Conservation (phyloP, 2,329 filamentous ascomycete genomes). For the Aspergillus sergii region DNA sequence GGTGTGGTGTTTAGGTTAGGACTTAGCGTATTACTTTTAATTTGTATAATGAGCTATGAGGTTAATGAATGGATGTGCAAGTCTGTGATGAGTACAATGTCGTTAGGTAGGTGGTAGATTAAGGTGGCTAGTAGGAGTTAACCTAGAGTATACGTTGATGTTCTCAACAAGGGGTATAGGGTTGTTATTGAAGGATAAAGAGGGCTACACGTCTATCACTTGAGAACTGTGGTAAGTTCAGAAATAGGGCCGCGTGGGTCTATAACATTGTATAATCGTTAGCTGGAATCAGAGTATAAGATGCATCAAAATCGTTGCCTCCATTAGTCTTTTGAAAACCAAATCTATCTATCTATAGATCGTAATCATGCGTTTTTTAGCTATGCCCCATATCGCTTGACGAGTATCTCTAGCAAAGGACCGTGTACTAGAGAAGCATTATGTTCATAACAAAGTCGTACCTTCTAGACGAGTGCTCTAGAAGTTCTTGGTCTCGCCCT, state of each 20-base stretch:
- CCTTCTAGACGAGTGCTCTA: not conserved
- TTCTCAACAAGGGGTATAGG: too few relatives aligned
- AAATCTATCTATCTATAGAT: conserved; percentile 19
- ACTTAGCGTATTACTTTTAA: not conserved
- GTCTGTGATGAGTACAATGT: not conserved
- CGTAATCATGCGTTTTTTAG: conserved; percentile 5
- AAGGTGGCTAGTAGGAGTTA: not conserved
- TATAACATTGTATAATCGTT: not conserved
- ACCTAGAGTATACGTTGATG: too few relatives aligned
- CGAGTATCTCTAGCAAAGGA: not conserved
- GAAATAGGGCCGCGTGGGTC: too few relatives aligned
- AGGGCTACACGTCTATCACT: too few relatives aligned
- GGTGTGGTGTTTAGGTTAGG: not conserved
- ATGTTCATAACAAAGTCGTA: not conserved
- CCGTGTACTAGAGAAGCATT: not conserved
- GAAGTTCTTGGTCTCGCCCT: conserved; percentile 71
- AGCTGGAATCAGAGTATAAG: not conserved
- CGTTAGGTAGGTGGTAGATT: not conserved
- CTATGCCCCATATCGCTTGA: not conserved
- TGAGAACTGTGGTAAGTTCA: too few relatives aligned
- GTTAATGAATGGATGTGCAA: not conserved
- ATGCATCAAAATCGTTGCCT: conserved; percentile 15
- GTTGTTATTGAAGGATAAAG: too few relatives aligned
- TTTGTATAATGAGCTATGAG: not conserved
- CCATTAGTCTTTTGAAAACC: conserved; percentile 12